Conservation (phyloP, 2,329 filamentous ascomycete species). For the Monosporascus sp. region DNA sequence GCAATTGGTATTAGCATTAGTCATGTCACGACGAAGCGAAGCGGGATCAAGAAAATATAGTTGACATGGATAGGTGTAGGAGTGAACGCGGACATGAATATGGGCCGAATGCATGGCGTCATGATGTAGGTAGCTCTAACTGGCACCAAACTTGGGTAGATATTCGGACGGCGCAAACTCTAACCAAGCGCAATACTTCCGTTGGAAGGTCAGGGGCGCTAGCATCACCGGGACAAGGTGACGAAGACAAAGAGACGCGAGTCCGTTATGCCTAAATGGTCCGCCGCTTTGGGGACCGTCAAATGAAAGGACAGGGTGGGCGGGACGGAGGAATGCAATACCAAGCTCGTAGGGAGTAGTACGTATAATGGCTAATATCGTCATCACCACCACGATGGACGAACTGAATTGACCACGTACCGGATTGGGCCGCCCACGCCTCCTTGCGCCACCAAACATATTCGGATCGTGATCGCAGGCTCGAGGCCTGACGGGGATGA, state of each 20-base stretch:
- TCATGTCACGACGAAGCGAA: constrained; percentile 1
- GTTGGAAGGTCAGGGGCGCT: constrained; percentile 6
- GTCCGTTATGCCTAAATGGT: constrained; percentile 2
- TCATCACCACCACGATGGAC: too few species aligned
- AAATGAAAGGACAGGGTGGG: constrained; percentile 12
- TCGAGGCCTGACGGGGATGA: constrained; percentile 10
- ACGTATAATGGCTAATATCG: too few species aligned
- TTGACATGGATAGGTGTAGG: not conserved
- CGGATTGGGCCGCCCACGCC: constrained; percentile 41
- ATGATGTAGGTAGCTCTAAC: too few species aligned
- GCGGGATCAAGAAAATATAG: not conserved
- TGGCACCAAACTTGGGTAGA: too few species aligned
- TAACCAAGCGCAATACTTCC: too few species aligned
- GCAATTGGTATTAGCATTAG: constrained; percentile 9
- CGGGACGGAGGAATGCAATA: constrained; percentile 10
- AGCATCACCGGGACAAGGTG: constrained; percentile 1
- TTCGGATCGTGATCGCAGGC: constrained; percentile 15
- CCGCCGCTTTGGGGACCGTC: not conserved
- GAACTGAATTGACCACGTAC: constrained; percentile 32
- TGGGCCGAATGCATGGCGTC: too few species aligned
- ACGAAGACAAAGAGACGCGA: constrained; percentile 9
- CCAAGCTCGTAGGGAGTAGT: too few species aligned
- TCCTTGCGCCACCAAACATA: constrained; percentile 49
- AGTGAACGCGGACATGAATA: too few species aligned
- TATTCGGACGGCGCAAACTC: too few species aligned